These are phyloP conservation scores for Teratosphaeria viscida DNA, from an alignment of 2,329 filamentous ascomycete species.

Conservation along the genomic window DNA sequence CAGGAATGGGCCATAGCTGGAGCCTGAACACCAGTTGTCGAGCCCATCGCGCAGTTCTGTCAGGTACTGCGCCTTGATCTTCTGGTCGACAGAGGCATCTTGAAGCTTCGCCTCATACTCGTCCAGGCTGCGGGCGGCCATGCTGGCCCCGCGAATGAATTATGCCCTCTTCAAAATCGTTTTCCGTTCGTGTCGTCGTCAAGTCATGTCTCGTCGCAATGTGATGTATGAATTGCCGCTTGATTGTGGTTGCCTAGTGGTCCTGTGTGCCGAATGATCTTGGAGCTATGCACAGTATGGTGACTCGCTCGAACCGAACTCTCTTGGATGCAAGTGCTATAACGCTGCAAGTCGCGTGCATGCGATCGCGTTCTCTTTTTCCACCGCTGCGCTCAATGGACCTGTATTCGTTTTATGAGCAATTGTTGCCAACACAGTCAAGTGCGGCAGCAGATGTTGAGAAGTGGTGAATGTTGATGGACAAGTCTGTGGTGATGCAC, in stretches of 20 bases:
- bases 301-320: background rate
- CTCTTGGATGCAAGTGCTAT: background rate
- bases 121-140: slow-evolving; percentile 35
- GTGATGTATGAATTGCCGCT: background rate
- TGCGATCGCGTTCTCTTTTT: background rate
- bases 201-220: background rate
- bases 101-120: slow-evolving; percentile 37
- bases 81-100: slow-evolving; percentile 50
- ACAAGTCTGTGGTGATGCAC: background rate
- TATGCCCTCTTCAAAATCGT: background rate
- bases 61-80: slow-evolving; percentile 71
- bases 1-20: slow-evolving; percentile 70
- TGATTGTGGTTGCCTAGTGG: background rate
- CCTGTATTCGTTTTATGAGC: background rate
- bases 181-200: background rate
- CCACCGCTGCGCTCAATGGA: background rate
- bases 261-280: background rate
- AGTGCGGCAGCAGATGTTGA: background rate
- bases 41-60: slow-evolving; percentile 82
- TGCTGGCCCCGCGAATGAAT: slow-evolving; percentile 8
- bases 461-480: background rate
- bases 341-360: background rate
- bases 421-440: background rate
- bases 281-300: background rate
- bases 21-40: slow-evolving; percentile 72